Percentiles rank a stretch among this genome's conserved stretches.
Evolutionary conservation across 345 rosid genomes (phyloP).

Genomic region (Citrus hindsii): DNA sequence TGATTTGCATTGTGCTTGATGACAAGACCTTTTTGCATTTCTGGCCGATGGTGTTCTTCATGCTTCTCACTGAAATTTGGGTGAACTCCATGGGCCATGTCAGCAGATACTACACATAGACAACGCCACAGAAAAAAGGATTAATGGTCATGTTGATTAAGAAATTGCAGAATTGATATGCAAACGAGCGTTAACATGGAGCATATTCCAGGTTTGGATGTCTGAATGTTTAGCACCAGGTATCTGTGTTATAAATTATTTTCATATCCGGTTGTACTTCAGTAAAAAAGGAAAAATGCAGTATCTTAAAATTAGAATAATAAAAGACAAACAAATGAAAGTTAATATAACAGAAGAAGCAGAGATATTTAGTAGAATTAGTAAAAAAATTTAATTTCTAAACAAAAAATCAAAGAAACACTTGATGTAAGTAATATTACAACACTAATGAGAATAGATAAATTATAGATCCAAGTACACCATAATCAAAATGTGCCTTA

Average conservation of each 20-base stretch:
- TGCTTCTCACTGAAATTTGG: conserved; percentile 88
- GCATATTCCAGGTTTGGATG: background rate
- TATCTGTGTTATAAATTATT: background rate
- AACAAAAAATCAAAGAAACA: background rate
- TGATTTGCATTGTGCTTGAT: conserved; percentile 96
- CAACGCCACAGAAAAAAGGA: conserved; percentile 7
- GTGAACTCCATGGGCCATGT: conserved; percentile 98
- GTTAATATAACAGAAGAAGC: no score
- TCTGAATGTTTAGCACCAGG: background rate
- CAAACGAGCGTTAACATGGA: background rate
- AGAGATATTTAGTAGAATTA: background rate
- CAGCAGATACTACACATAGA: conserved; percentile 67
- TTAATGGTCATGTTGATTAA: background rate
- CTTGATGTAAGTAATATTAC: background rate
- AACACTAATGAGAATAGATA: background rate
- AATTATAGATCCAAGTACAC: background rate
- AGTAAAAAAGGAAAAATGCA: background rate
- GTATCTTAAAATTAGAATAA: background rate
- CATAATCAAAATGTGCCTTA: background rate
- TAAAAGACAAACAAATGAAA: background rate
- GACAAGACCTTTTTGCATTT: conserved; percentile 85
- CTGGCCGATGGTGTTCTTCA: conserved; percentile 89
- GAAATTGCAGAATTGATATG: background rate
- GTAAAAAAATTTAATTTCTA: background rate
- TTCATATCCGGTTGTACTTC: no score